Evolutionary conservation across 176 grass and related monocot genomes (phyloP).

Genomic region (Triticum dicoccoides): DNA sequence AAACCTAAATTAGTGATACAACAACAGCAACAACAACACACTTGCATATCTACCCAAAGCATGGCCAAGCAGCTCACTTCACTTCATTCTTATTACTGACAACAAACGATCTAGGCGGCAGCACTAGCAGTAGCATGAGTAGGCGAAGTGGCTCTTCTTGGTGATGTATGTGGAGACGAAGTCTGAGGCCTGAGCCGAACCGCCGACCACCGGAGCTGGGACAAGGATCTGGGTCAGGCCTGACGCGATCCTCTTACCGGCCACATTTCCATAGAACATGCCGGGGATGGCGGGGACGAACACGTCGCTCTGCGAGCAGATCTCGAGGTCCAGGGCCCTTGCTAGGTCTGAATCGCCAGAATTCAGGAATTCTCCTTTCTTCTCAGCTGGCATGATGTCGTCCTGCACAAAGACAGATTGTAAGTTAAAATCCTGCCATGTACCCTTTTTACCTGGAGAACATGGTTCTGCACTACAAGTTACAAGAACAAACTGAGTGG

Average conservation of each 20-base stretch:
- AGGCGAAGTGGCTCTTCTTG: conserved; percentile 75
- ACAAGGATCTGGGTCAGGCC: conserved; percentile 70
- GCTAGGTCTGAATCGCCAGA: conserved; percentile 55
- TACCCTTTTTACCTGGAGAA: background rate
- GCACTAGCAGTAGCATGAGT: conserved; percentile 62
- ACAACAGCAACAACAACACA: background rate
- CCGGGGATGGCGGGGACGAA: conserved; percentile 74
- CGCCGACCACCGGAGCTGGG: conserved; percentile 22
- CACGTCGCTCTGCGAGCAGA: conserved; percentile 70
- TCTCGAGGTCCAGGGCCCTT: conserved; percentile 74
- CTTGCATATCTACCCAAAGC: conserved; percentile 36
- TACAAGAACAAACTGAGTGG: background rate
- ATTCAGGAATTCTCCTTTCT: conserved; percentile 66
- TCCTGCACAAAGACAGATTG: conserved; percentile 40
- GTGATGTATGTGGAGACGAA: conserved; percentile 66
- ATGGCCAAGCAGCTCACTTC: conserved; percentile 16
- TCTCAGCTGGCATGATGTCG: conserved; percentile 74
- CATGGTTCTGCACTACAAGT: background rate
- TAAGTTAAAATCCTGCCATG: background rate
- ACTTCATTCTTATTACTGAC: conserved; percentile 32
- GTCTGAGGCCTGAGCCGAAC: conserved; percentile 34
- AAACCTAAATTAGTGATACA: conserved; percentile 26
- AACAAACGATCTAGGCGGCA: background rate
- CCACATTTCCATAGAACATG: conserved; percentile 82
- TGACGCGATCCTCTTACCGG: conserved; percentile 68